Percentiles rank a stretch among this genome's conserved stretches.
Conservation (phyloP, 768 basidiomycete species). For the Antrodiella citrinella region DNA sequence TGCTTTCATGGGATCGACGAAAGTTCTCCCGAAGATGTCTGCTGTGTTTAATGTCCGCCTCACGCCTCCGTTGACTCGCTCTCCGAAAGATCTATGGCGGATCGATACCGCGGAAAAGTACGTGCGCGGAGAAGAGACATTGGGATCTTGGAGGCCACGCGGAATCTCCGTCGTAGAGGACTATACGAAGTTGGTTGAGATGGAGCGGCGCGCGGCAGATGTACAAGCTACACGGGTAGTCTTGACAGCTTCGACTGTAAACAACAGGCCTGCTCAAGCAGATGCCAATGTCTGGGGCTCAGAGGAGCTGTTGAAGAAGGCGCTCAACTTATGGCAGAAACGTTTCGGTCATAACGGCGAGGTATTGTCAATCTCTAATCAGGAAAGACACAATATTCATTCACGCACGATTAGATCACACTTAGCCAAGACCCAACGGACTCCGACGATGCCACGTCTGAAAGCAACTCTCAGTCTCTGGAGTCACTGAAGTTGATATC, state of each 20-base stretch:
- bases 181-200: constrained; percentile 61
- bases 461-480: constrained; percentile 28
- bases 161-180: constrained; percentile 88
- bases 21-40: constrained; percentile 70
- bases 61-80: constrained; percentile 78
- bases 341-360: constrained; percentile 69
- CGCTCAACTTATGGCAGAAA: constrained; percentile 77
- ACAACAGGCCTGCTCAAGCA: constrained; percentile 32
- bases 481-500: constrained; percentile 63
- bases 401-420: constrained; percentile 56
- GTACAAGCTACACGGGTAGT: constrained; percentile 85
- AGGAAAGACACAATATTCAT: too few relatives aligned
- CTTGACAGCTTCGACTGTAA: constrained; percentile 44
- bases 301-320: constrained; percentile 55
- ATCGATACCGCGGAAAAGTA: constrained; percentile 94
- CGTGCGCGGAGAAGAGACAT: constrained; percentile 83
- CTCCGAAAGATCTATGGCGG: constrained; percentile 86
- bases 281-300: constrained; percentile 60
- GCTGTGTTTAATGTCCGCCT: constrained; percentile 79
- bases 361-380: constrained; percentile 53
- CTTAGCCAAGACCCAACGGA: constrained; percentile 66
- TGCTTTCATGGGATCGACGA: constrained; percentile 69
- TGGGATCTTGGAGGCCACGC: constrained; percentile 80
- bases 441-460: constrained; percentile 34
- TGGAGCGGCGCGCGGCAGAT: constrained; percentile 73